phyloP scores from a whole-genome alignment of 2,329 filamentous ascomycete genomes.

The Pseudogymnoascus sp. region DNA sequence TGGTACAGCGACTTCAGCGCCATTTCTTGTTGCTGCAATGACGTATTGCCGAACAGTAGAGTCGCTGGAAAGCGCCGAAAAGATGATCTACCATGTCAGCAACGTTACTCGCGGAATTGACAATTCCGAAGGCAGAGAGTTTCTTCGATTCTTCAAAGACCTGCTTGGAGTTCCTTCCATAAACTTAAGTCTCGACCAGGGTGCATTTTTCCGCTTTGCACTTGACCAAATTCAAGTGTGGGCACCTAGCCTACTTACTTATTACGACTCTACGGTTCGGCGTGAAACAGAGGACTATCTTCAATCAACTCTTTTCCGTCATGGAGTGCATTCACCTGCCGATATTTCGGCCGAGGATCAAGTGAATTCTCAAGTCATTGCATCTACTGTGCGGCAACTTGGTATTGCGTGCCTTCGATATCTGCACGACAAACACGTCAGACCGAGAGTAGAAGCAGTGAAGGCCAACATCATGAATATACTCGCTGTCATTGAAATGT shows the following conservation, averaged over 20 bases:
- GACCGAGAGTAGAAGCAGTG: conserved; percentile 23
- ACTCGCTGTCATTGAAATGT: conserved; percentile 21
- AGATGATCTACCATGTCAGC: conserved; percentile 21
- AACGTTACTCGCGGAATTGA: conserved; percentile 21
- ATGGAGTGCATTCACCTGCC: not conserved
- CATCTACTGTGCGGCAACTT: conserved; percentile 19
- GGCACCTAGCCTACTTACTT: conserved; percentile 45
- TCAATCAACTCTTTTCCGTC: conserved; percentile 34
- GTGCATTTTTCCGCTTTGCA: conserved; percentile 29
- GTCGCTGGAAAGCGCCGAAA: conserved; percentile 15
- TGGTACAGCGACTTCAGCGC: conserved; percentile 15
- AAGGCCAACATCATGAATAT: conserved; percentile 23
- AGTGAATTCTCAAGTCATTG: conserved; percentile 16
- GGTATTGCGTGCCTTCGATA: conserved; percentile 26
- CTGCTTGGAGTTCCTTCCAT: conserved; percentile 16
- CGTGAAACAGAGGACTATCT: conserved; percentile 37
- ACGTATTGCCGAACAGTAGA: conserved; percentile 26
- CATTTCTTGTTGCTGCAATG: conserved; percentile 27
- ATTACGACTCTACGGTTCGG: conserved; percentile 39
- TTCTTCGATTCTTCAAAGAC: conserved; percentile 28
- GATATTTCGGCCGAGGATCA: conserved; percentile 19
- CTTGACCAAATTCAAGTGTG: conserved; percentile 39
- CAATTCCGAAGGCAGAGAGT: conserved; percentile 26
- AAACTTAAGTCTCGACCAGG: conserved; percentile 31
- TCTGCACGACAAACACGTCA: conserved; percentile 25